phyloP scores from a whole-genome alignment of 1,139 yeast species.

The Pichia sp. region DNA sequence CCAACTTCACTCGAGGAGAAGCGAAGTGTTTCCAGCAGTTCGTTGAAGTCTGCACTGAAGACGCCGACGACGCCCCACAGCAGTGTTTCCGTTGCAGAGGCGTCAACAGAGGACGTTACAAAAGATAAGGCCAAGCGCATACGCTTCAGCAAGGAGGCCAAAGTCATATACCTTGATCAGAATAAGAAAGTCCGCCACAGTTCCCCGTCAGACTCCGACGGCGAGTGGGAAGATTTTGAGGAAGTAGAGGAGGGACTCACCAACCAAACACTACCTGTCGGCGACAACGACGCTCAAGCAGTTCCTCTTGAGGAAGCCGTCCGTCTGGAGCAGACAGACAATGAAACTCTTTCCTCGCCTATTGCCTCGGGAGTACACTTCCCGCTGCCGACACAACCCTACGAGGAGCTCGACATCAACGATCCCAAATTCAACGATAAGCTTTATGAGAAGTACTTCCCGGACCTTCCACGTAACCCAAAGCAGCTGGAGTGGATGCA shows the following conservation, averaged over 20 bases:
- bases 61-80: not conserved
- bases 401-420: constrained; percentile 47
- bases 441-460: constrained; percentile 80
- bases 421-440: constrained; percentile 78
- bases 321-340: not conserved
- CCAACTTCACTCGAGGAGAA: constrained; percentile 14
- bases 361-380: constrained; percentile 52
- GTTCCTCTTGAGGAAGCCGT: constrained; percentile 31
- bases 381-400: constrained; percentile 43
- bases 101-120: not conserved
- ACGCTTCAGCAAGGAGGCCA: constrained; percentile 41
- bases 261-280: not conserved
- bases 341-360: not conserved
- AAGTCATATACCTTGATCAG: constrained; percentile 40
- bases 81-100: not conserved
- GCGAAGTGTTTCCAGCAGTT: not conserved
- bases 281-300: constrained; percentile 33
- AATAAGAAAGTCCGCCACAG: constrained; percentile 24
- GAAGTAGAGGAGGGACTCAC: constrained; percentile 29
- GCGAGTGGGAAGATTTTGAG: constrained; percentile 33
- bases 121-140: constrained; percentile 33
- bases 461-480: constrained; percentile 81
- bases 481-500: constrained; percentile 90
- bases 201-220: constrained; percentile 18
- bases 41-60: constrained; percentile 9